Conservation (phyloP, 2,329 filamentous ascomycete species). For the Exserohilum turcica region DNA sequence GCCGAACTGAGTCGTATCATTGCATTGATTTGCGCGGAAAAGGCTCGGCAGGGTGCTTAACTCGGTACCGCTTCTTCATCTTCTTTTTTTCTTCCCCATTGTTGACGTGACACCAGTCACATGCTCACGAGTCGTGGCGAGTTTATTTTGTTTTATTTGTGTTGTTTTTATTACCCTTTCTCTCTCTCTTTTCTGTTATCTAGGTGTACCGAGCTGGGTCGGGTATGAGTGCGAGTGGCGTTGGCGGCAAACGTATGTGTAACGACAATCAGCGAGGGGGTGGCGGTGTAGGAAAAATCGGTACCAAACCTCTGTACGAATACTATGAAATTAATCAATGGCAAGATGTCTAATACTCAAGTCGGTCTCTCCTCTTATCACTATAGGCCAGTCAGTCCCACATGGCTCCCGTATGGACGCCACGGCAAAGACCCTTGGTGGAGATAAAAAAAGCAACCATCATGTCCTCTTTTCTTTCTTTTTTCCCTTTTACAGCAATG, state of each 20-base stretch:
- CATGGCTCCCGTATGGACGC: not conserved
- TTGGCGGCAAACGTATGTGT: not conserved
- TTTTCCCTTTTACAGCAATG: not conserved
- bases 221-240: not conserved
- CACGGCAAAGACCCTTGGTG: not conserved
- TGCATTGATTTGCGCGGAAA: slow-evolving; percentile 59
- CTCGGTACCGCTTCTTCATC: not conserved
- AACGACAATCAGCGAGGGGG: not conserved
- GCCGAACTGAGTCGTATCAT: slow-evolving; percentile 57
- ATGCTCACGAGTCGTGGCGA: no score
- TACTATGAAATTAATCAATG: not conserved
- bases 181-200: not conserved
- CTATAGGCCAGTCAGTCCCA: no score
- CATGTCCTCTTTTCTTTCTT: not conserved
- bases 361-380: not conserved
- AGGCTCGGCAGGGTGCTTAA: slow-evolving; percentile 54
- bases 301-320: slow-evolving; percentile 10
- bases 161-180: no score
- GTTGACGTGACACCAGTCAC: no score
- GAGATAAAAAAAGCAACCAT: not conserved
- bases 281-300: not conserved
- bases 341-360: not conserved
- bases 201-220: no score
- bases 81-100: not conserved
- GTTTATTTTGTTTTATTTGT: no score